A percentile compares a stretch with the other conserved stretches of the same genome.
These are phyloP conservation scores for Stephanodiscus minutulus DNA, from an alignment of 108 stramenopile species.

Conservation along the genomic window DNA sequence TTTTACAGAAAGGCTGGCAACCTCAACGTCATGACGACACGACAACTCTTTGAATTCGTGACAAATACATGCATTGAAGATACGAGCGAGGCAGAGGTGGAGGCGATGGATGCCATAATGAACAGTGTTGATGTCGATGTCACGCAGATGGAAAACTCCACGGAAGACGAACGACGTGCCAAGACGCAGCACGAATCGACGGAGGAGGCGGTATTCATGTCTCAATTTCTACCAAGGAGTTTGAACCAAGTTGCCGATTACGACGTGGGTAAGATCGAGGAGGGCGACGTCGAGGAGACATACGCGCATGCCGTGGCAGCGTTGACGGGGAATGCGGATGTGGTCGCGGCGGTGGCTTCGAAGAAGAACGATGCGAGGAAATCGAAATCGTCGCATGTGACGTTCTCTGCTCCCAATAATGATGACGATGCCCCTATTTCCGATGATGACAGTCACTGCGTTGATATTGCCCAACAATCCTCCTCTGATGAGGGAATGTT, in stretches of 20 bases:
- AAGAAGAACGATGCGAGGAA: constrained; percentile 39
- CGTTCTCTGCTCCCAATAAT: constrained; percentile 20
- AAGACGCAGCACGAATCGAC: constrained; percentile 72
- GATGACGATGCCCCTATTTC: constrained; percentile 9
- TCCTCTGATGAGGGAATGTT: constrained; percentile 3
- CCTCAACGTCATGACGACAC: constrained; percentile 84
- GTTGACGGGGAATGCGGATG: constrained; percentile 84
- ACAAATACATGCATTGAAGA: constrained; percentile 55
- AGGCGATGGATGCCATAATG: constrained; percentile 67
- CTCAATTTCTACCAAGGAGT: constrained; percentile 85
- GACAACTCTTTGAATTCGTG: constrained; percentile 89
- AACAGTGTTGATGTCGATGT: constrained; percentile 53
- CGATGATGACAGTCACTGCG: constrained; percentile 19
- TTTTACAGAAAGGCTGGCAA: constrained; percentile 90
- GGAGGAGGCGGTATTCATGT: constrained; percentile 93
- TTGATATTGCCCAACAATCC: constrained; percentile 19
- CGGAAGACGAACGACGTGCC: constrained; percentile 63
- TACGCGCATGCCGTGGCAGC: constrained; percentile 88
- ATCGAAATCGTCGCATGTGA: constrained; percentile 34
- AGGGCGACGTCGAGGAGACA: constrained; percentile 88
- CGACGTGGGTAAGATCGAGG: constrained; percentile 78
- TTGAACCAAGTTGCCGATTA: constrained; percentile 89
- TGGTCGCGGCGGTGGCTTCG: constrained; percentile 56
- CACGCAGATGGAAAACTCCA: constrained; percentile 28
- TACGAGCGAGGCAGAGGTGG: constrained; percentile 59